Percentiles rank a stretch among this genome's conserved stretches.
Evolutionary conservation across 1,139 yeast genomes (phyloP).

Genomic region (Saccharomyces pastorianus): DNA sequence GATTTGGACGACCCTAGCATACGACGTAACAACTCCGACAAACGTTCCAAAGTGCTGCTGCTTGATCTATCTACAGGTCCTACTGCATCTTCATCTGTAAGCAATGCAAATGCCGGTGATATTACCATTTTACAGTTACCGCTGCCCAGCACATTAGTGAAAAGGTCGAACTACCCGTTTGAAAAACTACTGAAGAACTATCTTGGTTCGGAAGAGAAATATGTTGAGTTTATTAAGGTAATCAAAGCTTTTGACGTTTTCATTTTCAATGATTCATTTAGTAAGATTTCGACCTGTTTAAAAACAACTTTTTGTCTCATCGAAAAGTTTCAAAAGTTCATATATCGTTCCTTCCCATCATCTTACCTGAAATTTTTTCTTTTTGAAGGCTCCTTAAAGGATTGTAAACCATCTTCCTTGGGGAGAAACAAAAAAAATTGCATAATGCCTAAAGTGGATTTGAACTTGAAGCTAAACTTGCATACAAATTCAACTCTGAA

Average conservation of each 20-base stretch:
- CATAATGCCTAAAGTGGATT: not conserved
- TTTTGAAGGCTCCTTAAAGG: not conserved
- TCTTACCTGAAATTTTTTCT: not conserved
- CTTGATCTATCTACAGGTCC: not conserved
- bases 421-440: not conserved
- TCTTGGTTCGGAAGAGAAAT: conserved; percentile 32
- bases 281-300: conserved; percentile 22
- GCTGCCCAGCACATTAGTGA: conserved; percentile 61
- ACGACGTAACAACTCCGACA: not conserved
- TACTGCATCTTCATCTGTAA: not conserved
- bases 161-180: conserved; percentile 52
- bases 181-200: conserved; percentile 33
- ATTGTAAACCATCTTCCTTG: not conserved
- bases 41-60: not conserved
- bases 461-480: not conserved
- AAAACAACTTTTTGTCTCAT: conserved; percentile 19
- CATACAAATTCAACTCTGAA: conserved; percentile 9
- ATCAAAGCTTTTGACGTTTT: conserved; percentile 15
- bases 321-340: conserved; percentile 22
- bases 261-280: conserved; percentile 25
- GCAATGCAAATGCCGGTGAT: not conserved
- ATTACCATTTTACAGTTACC: not conserved
- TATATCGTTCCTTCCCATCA: conserved; percentile 3
- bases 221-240: conserved; percentile 19
- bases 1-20: not conserved